Percentiles rank a stretch among this genome's conserved stretches.
Conservation (phyloP, 2,329 filamentous ascomycete species). For the Lizonia empirigonia region DNA sequence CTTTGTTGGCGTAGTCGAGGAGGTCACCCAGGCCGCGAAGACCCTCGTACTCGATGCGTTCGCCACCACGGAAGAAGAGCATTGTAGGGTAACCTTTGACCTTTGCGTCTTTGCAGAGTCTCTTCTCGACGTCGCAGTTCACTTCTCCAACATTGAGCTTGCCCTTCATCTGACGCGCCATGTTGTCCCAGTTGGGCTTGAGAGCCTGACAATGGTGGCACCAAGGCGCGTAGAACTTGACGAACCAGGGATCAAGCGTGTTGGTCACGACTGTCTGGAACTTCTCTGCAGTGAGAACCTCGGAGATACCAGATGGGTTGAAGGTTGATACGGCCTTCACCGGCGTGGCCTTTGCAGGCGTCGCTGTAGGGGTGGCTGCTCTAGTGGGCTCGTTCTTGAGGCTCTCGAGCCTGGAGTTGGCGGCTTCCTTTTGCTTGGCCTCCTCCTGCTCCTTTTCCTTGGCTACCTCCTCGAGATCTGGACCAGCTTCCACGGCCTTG, state of each 20-base stretch:
- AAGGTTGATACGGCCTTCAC: constrained; percentile 45
- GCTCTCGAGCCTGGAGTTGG: constrained; percentile 14
- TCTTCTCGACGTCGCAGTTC: constrained; percentile 84
- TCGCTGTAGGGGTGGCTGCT: constrained; percentile 28
- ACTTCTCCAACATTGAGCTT: constrained; percentile 93
- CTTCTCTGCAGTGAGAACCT: constrained; percentile 77
- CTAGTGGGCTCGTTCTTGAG: constrained; percentile 33
- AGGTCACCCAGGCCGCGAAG: constrained; percentile 92
- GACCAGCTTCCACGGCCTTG: constrained; percentile 52
- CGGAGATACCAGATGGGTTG: constrained; percentile 77
- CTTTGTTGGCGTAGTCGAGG: constrained; percentile 83
- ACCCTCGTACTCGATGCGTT: constrained; percentile 91
- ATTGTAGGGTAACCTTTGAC: constrained; percentile 85
- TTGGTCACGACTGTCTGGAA: constrained; percentile 87
- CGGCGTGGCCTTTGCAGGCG: constrained; percentile 31
- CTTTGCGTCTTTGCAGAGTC: constrained; percentile 89
- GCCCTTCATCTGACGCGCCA: constrained; percentile 89
- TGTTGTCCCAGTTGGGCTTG: constrained; percentile 85
- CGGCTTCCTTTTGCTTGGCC: constrained; percentile 20
- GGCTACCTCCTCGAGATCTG: constrained; percentile 43
- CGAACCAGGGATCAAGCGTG: constrained; percentile 92
- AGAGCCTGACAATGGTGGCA: constrained; percentile 94
- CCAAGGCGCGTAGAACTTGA: constrained; percentile 99
- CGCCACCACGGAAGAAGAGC: constrained; percentile 88
- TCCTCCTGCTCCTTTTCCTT: constrained; percentile 43